Percentiles rank a stretch among this genome's conserved stretches.
Evolutionary conservation across 306 rosid species (phyloP).

Genomic region (Corylus americana): DNA sequence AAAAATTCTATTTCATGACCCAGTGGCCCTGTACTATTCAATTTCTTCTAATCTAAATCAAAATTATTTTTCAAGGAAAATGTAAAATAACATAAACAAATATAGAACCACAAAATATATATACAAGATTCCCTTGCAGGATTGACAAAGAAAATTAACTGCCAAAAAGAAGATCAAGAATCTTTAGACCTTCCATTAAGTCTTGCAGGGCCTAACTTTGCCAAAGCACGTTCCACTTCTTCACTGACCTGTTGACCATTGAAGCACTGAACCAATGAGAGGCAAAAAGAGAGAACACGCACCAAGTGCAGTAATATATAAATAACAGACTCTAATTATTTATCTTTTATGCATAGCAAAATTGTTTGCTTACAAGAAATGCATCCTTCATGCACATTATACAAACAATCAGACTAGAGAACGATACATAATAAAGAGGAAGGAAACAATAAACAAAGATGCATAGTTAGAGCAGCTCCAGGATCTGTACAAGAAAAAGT

Average conservation of each 20-base stretch:
- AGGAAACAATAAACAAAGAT: background rate
- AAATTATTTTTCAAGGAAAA: too few relatives aligned
- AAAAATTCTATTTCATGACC: background rate
- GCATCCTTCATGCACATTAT: background rate
- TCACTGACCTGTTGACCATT: constrained; percentile 79
- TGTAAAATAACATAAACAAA: too few relatives aligned
- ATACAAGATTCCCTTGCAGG: background rate
- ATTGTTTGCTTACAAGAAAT: background rate
- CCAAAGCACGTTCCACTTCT: constrained; percentile 94
- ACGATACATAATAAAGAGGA: constrained; percentile 3
- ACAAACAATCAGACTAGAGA: constrained; percentile 1
- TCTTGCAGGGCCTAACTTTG: constrained; percentile 85
- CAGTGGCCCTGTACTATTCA: background rate
- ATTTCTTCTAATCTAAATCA: too few relatives aligned
- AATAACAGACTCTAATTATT: background rate
- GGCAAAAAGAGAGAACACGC: constrained; percentile 15
- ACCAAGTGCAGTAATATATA: constrained; percentile 1
- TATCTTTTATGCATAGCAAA: constrained; percentile 12
- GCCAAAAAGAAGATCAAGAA: constrained; percentile 16
- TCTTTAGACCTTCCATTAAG: constrained; percentile 66
- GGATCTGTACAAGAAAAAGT: background rate
- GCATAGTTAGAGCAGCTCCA: background rate
- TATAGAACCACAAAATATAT: too few relatives aligned
- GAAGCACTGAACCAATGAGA: constrained; percentile 19
- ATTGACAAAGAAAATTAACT: constrained; percentile 15